Base-by-base conservation (phyloP, 805 yeast species). In the Spencermartinsiella europaea region DNA sequence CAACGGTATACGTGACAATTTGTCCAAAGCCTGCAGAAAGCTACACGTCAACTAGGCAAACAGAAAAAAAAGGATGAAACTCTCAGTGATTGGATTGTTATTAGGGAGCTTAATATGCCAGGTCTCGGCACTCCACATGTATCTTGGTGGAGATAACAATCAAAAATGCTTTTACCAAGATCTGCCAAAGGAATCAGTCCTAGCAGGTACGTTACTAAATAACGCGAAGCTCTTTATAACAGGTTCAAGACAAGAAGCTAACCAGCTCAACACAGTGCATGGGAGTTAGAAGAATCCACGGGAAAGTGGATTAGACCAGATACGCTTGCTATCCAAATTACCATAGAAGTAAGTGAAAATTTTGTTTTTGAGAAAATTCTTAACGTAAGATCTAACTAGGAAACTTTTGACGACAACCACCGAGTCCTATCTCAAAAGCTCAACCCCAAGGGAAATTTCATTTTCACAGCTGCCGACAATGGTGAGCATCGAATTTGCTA, bases 401-500 rank as follows among this genome's bases (percentile, higher is more conserved):
- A 85, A 66, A 77, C 85, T 2, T 90, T 90, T 59, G 95, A 88
- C 67, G 80, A 81, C 61, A 77, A 85, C 65, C 91, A 90, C 65
- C 73, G 81, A 48, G 95, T 88, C 21, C 81, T 81, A 33, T 65
- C 73, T 49, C 95, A 87, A 64, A 78, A 73, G 58, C 78, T 81
- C 21, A 54, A 73, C 2, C 69, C 85, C 10, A 66, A 64, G 34
- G 85, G 88, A 14, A 82, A 81, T 51, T 85, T 87, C 65, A 75
- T 89, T 25, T 89, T 86, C 71, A 83, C 90, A 10, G 85, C 96
- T 1, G 68, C 80, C 39, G 95, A 85, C 45, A 71, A 83, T 8
- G 96, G 96, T 34, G 95, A 85, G 63, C 96, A 89, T 71, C 74
- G 75, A 58, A 74, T 90, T 57, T 89, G 97, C 68, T 69, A 89